Evolutionary conservation across 2,329 filamentous ascomycete genomes (phyloP).

Genomic region (Alternaria novae-zelandiae): DNA sequence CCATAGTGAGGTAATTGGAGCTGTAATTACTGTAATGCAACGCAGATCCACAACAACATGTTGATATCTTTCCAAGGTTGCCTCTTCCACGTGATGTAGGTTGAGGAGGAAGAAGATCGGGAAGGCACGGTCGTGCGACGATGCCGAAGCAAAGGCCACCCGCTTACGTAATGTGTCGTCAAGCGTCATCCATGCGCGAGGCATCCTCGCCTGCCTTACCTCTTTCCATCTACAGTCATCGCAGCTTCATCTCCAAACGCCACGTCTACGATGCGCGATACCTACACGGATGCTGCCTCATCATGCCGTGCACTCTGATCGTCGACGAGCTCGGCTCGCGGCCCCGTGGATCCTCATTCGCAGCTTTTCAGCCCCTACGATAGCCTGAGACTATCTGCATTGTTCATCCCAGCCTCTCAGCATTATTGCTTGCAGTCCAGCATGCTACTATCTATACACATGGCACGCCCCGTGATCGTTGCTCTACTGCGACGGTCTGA

Average conservation of each 20-base stretch:
- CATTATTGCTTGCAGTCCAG: no score
- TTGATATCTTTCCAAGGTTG: background rate
- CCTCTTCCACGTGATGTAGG: background rate
- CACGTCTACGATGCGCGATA: background rate
- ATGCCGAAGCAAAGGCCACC: background rate
- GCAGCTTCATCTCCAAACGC: background rate
- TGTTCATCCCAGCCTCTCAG: no score
- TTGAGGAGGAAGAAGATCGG: background rate
- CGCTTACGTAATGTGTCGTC: background rate
- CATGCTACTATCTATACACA: no score
- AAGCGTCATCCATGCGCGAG: background rate
- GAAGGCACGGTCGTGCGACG: background rate
- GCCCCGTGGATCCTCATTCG: no score
- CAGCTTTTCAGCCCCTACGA: no score
- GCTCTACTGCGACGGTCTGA: no score
- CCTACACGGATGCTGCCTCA: background rate
- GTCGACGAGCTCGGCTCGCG: no score
- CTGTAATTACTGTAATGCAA: background rate
- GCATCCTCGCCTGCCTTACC: background rate
- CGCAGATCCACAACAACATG: rapidly evolving
- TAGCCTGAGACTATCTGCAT: no score
- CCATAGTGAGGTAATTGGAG: background rate
- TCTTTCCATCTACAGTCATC: background rate
- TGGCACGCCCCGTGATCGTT: no score
- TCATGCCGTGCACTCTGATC: no score